These are phyloP conservation scores for Stromatinia cepivora DNA, from an alignment of 2,329 filamentous ascomycete genomes.

Conservation along the genomic window DNA sequence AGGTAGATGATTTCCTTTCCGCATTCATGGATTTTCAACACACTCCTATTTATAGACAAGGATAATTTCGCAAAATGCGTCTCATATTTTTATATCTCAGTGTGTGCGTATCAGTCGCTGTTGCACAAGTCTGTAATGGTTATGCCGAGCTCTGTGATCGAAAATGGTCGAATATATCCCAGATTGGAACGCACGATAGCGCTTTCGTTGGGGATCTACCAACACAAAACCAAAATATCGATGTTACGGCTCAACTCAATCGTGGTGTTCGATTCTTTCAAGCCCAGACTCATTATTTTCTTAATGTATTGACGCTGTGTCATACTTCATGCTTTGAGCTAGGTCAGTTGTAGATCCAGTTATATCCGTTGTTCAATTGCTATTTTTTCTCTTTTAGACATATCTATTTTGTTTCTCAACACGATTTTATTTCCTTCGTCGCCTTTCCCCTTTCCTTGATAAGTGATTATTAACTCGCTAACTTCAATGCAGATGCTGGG, in stretches of 20 bases:
- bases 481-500: constrained; percentile 50
- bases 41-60: neutral
- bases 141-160: constrained; percentile 70
- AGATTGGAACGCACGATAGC: constrained; percentile 70
- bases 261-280: constrained; percentile 66
- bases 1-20: neutral
- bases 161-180: constrained; percentile 73
- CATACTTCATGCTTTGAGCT: constrained; percentile 17
- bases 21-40: neutral
- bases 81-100: constrained; percentile 4
- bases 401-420: neutral
- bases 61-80: constrained; percentile 9
- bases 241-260: constrained; percentile 59
- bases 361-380: too few relatives aligned
- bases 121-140: constrained; percentile 57
- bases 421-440: too few relatives aligned
- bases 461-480: neutral
- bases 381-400: too few relatives aligned
- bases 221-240: constrained; percentile 56
- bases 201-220: constrained; percentile 39
- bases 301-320: constrained; percentile 36
- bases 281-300: constrained; percentile 48
- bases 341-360: neutral
- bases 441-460: neutral
- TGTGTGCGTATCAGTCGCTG: constrained; percentile 2